A percentile compares a stretch with the other conserved stretches of the same genome.
Conservation (phyloP, 1,284 basidiomycete genomes). For the Singerocomus inundabilis region DNA sequence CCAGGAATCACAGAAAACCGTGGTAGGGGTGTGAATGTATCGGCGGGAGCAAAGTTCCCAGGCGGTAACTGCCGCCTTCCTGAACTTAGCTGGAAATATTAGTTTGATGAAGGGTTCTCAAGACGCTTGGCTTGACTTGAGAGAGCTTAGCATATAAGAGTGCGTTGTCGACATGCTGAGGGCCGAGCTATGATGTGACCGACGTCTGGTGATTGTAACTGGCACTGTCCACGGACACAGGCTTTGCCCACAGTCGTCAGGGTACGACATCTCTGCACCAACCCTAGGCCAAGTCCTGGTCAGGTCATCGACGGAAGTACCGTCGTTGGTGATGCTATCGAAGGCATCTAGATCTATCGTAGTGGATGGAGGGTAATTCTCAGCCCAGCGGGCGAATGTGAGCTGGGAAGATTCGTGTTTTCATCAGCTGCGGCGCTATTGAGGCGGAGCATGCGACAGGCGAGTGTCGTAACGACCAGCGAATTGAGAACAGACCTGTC, state of each 20-base stretch:
- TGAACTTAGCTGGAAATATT: not conserved
- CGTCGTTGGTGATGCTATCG: not conserved
- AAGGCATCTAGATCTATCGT: slow-evolving; percentile 16
- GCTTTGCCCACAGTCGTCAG: too few relatives aligned
- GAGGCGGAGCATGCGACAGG: slow-evolving; percentile 15
- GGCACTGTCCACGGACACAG: not conserved
- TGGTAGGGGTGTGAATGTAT: not conserved
- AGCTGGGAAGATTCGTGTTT: not conserved
- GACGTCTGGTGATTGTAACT: not conserved
- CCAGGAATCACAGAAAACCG: not conserved
- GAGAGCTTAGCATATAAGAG: not conserved
- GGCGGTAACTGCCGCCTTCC: not conserved
- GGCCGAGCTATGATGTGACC: not conserved
- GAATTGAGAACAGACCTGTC: slow-evolving; percentile 25
- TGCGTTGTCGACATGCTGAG: not conserved
- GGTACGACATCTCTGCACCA: slow-evolving; percentile 1
- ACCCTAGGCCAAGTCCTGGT: not conserved
- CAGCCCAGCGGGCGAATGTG: not conserved
- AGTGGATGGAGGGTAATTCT: slow-evolving; percentile 9
- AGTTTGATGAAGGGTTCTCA: too few relatives aligned
- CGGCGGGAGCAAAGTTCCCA: not conserved
- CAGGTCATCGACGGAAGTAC: not conserved
- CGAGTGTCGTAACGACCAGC: slow-evolving; percentile 14
- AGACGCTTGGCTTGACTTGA: not conserved
- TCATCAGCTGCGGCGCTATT: not conserved